These are phyloP conservation scores for fission yeast (Schizosaccharomyces pombe) DNA, from an alignment of 805 yeast species.

Conservation along the genomic window DNA sequence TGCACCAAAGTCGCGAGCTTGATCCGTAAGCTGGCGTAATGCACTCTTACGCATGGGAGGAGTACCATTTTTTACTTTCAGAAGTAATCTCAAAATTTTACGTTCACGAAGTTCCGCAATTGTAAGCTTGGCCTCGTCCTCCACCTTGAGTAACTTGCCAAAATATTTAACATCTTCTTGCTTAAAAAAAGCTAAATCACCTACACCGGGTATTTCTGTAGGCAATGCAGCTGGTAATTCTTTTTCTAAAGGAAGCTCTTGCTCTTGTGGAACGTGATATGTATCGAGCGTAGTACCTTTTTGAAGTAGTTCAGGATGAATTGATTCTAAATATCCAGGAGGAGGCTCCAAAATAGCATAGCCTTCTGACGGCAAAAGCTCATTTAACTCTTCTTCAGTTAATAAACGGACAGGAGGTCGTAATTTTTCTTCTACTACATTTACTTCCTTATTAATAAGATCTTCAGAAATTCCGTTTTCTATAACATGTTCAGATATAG, in stretches of 20 bases:
- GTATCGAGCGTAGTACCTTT: conserved; percentile 20
- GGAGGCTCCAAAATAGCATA: conserved; percentile 26
- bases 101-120: conserved; percentile 35
- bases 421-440: conserved; percentile 1
- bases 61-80: conserved; percentile 58
- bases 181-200: conserved; percentile 44
- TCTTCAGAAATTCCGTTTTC: conserved; percentile 11
- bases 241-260: conserved; percentile 8
- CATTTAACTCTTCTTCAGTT: conserved; percentile 25
- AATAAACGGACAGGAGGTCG: conserved; percentile 11
- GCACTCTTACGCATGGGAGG: conserved; percentile 46
- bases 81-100: conserved; percentile 35
- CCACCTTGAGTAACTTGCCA: conserved; percentile 27
- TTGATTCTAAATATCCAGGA: conserved; percentile 15
- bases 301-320: conserved; percentile 25
- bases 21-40: conserved; percentile 38
- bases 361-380: conserved; percentile 28
- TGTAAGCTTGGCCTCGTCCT: conserved; percentile 18
- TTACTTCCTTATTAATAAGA: background rate
- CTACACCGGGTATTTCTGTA: conserved; percentile 37
- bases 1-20: conserved; percentile 45
- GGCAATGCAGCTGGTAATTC: conserved; percentile 17
- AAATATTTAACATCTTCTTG: conserved; percentile 52
- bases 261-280: conserved; percentile 15
- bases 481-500: conserved; percentile 13